Conservation (phyloP, 768 basidiomycete genomes). For the Mrakia frigida region DNA sequence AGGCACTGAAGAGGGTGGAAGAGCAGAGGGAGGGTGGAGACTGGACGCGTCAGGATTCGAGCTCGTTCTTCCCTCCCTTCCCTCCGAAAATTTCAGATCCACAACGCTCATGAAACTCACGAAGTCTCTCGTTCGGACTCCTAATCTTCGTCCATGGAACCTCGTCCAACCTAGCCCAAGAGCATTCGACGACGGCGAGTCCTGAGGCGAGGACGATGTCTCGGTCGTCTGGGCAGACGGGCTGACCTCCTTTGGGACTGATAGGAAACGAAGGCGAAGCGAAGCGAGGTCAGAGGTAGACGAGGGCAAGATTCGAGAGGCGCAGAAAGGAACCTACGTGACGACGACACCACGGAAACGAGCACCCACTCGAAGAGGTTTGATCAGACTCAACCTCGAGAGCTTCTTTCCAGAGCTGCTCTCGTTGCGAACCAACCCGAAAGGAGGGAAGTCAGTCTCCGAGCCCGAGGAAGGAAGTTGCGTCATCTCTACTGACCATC, state of each 20-base stretch:
- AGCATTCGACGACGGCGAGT: constrained; percentile 96
- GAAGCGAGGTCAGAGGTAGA: constrained; percentile 8
- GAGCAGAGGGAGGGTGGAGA: background rate
- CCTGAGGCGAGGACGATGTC: constrained; percentile 68
- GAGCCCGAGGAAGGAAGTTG: too few relatives aligned
- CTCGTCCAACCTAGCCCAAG: constrained; percentile 92
- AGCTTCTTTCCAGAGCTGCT: constrained; percentile 75
- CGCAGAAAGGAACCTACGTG: constrained; percentile 58
- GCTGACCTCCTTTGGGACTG: constrained; percentile 75
- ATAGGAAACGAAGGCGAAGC: background rate
- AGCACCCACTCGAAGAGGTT: constrained; percentile 72
- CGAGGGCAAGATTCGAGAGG: too few relatives aligned
- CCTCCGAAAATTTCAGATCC: background rate
- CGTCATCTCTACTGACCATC: constrained; percentile 52
- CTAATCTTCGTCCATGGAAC: constrained; percentile 91
- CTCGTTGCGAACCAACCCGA: too few relatives aligned
- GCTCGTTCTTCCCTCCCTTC: background rate
- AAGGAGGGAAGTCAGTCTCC: too few relatives aligned
- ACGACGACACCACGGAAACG: constrained; percentile 88
- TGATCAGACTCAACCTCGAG: constrained; percentile 74
- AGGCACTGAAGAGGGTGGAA: constrained; percentile 58
- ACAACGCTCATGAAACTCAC: constrained; percentile 51
- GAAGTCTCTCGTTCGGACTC: constrained; percentile 81
- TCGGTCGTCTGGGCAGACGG: constrained; percentile 78
- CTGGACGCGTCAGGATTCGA: background rate